Base-by-base conservation (phyloP, 148 eudicot species). In the Pouteria glomerata region DNA sequence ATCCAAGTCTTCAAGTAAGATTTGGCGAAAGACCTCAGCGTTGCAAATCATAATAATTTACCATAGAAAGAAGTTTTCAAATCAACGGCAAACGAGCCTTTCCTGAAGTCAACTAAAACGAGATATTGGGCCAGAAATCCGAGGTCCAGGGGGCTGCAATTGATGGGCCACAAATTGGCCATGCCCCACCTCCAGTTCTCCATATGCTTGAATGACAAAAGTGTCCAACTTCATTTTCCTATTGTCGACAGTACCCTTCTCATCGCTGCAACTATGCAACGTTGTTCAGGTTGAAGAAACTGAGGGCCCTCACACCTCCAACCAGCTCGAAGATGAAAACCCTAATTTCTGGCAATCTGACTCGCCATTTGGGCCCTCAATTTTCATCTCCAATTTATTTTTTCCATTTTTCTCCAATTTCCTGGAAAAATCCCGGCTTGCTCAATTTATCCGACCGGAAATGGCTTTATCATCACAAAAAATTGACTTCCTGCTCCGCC, bases 311-410 rank as follows among this genome's bases (percentile, higher is more conserved):
- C 13, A 10, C 23, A 60, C 11, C 0, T 39, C 47, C 7, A 37
- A 21, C 44, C 55, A 71, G 69, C 70, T 35, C 44, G 30, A 45
- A 57, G 26, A 88, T 88, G 93, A 75, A 75, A 69, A 81, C 85
- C 79, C 81, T 86, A 52, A 81, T 86, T 33, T 67, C 85, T 6
- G 67, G 71, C 24, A 58, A 51, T 61, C 61, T 50, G 19, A 66
- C 18, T 63, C 31, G 44, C 81, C 45, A 62, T 59, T 65, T 68
- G n/a, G 0, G 3, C 56, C 23, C 75, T 27, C 81, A 76, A n/a
- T 11, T 65, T 62, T 15, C 71, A 61, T 53, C 69, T 39, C 55
- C 63, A 8, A 74, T 72, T 74, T 64, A 63, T 31, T 35, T 68
- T 64, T 74, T 57, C 76, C 74, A 50, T 0, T 77, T 71, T 34